Evolutionary conservation across 2,329 filamentous ascomycete genomes (phyloP), one percentile per base, ranked within the genome.

Genomic region (Hyphodiscus sp.): DNA sequence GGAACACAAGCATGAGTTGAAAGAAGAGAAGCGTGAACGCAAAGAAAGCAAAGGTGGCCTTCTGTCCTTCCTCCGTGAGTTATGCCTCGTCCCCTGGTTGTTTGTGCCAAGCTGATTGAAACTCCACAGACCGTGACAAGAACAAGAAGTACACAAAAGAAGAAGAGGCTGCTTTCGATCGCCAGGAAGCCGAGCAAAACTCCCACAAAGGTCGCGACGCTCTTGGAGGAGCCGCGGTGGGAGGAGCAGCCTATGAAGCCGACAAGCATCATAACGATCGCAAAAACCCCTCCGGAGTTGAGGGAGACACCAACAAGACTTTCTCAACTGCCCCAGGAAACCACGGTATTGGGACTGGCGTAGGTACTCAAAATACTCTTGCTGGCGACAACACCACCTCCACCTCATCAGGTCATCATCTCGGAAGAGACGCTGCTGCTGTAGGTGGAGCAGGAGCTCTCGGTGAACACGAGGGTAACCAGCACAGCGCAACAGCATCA

Each of bases 101-200:
- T 3, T 3, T 26, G 8, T 26, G 23, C 23, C 23, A 4, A 26
- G 23, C 23, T 26, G 23, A 26, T 26, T 26, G 23, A 26, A 26
- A 26, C 23, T 26, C 3, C 8, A n/a, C 30, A 63, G 61, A 65
- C 44, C 63, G 59, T 5, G 61, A 65, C 46, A 65, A 65, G 54
- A 61, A 49, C 38, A 64, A 62, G 52, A 63, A 61, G 45, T 63
- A 64, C 43, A 58, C 59, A 9, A 50, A 51, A 23, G 61, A 63
- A 33, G 61, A 64, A 47, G 61, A 64, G 33, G 58, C 52, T 6
- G 62, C 63, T 16, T 63, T 64, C n/a, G 60, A 57, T 18, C 60
- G 60, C 20, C 58, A 61, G 57, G 60, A 62, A 47, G 54, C 55
- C 13, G 59, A 64, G 33, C 60, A 65, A 6, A 56, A 64, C 26